A percentile compares a stretch with the other conserved stretches of the same genome.
Evolutionary conservation across 108 stramenopile genomes (phyloP).

Genomic region (Cyclotella atomus): DNA sequence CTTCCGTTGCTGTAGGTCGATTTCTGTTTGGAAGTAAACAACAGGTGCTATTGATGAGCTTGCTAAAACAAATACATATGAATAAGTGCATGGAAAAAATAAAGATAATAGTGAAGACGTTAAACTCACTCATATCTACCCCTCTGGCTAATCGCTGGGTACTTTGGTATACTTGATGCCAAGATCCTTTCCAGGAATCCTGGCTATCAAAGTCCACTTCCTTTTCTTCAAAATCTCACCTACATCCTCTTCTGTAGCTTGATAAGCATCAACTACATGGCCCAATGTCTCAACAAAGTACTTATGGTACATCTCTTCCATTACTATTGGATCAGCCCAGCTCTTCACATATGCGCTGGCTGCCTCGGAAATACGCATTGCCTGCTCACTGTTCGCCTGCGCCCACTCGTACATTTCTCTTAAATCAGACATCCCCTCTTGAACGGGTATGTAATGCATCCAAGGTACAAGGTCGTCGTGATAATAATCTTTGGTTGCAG

Average conservation of each 20-base stretch:
- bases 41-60: too few species aligned
- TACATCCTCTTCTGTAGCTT: constrained; percentile 1
- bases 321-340: background rate
- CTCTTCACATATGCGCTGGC: constrained; percentile 18
- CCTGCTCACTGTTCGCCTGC: constrained; percentile 3
- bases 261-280: constrained; percentile 3
- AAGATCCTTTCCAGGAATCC: constrained; percentile 10
- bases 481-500: constrained; percentile 27
- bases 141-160: background rate
- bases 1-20: too few species aligned
- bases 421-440: constrained; percentile 17
- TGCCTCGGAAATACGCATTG: constrained; percentile 22
- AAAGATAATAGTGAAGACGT: background rate
- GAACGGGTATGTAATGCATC: constrained; percentile 30
- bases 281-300: constrained; percentile 19
- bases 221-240: constrained; percentile 3
- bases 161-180: background rate
- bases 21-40: too few species aligned
- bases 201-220: constrained; percentile 16
- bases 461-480: constrained; percentile 29
- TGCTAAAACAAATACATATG: too few species aligned
- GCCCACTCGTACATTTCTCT: constrained; percentile 30
- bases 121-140: background rate
- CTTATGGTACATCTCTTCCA: constrained; percentile 19
- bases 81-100: background rate